Conservation (phyloP, 73 alveolate genomes). For the Breviolum minutum region DNA sequence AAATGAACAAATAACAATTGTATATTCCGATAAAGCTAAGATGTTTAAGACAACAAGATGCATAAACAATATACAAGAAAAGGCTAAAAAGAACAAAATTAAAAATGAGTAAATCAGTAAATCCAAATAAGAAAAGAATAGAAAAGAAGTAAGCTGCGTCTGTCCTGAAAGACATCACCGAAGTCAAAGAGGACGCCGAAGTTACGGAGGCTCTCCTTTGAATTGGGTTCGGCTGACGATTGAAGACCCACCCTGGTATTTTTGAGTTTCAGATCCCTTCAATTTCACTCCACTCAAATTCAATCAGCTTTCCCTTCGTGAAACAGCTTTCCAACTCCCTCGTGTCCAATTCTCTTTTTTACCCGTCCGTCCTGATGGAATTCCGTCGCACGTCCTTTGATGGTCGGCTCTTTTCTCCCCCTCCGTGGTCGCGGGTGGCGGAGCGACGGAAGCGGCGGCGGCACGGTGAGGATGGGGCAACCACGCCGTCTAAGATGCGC, state of each 20-base stretch:
- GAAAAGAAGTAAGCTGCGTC: neutral
- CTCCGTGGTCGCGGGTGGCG: neutral
- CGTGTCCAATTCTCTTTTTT: neutral
- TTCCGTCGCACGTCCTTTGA: neutral
- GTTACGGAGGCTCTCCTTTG: slow-evolving; percentile 2
- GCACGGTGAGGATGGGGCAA: neutral
- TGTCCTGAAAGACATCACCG: neutral
- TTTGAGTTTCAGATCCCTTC: neutral
- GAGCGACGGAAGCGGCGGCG: neutral
- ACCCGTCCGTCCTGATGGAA: slow-evolving; percentile 5
- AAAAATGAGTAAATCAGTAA: neutral
- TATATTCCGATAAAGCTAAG: no score
- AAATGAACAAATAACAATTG: no score
- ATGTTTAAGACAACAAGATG: no score
- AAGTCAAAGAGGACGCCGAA: slow-evolving; percentile 9
- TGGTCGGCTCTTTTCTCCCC: neutral
- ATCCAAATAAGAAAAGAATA: neutral
- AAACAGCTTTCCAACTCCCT: no score
- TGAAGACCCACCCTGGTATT: no score
- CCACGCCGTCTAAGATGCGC: slow-evolving; percentile 34
- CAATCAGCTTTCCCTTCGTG: neutral
- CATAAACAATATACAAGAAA: no score
- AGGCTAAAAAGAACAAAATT: no score
- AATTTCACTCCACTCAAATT: neutral
- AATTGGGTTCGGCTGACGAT: no score